Percentiles rank a stretch among this genome's conserved stretches.
phyloP scores from a whole-genome alignment of 2,329 filamentous ascomycete species.

The Aureobasidium sp. region DNA sequence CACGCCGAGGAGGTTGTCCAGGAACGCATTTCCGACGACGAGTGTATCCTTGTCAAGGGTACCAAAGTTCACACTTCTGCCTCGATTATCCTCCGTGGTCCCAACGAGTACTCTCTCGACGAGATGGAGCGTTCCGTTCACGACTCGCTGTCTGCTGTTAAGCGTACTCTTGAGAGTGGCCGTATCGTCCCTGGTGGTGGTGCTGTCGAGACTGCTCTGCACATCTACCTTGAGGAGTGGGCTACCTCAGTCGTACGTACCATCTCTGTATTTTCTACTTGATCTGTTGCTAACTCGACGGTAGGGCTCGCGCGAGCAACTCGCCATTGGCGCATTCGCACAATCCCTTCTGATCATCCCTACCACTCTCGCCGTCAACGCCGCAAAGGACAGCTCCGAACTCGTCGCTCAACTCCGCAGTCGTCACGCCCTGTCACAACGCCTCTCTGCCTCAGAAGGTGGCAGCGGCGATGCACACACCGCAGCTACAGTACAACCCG shows the following conservation, averaged over 20 bases:
- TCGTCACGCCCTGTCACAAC: constrained; percentile 88
- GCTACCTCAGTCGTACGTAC: constrained; percentile 77
- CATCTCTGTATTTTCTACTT: background rate
- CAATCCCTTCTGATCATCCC: constrained; percentile 90
- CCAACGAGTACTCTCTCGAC: constrained; percentile 94
- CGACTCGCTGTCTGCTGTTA: constrained; percentile 92
- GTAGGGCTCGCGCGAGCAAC: constrained; percentile 82
- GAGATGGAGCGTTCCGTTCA: constrained; percentile 99
- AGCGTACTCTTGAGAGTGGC: constrained; percentile 92
- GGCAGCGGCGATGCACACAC: constrained; percentile 21
- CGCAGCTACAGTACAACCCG: constrained; percentile 18
- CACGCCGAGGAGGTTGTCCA: constrained; percentile 94
- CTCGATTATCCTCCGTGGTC: constrained; percentile 88
- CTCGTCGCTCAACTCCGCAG: constrained; percentile 92
- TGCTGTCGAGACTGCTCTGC: constrained; percentile 95
- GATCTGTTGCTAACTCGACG: constrained; percentile 7
- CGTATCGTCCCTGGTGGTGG: constrained; percentile 94
- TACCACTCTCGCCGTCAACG: constrained; percentile 94
- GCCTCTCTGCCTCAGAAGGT: constrained; percentile 54
- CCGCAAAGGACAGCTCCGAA: constrained; percentile 91
- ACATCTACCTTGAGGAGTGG: constrained; percentile 98
- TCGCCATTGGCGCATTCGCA: constrained; percentile 95
- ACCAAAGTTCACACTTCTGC: constrained; percentile 86
- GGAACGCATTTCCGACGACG: constrained; percentile 96
- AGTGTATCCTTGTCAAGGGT: constrained; percentile 94